Conservation (phyloP, 83 land plant species). For the Picea mariana region DNA sequence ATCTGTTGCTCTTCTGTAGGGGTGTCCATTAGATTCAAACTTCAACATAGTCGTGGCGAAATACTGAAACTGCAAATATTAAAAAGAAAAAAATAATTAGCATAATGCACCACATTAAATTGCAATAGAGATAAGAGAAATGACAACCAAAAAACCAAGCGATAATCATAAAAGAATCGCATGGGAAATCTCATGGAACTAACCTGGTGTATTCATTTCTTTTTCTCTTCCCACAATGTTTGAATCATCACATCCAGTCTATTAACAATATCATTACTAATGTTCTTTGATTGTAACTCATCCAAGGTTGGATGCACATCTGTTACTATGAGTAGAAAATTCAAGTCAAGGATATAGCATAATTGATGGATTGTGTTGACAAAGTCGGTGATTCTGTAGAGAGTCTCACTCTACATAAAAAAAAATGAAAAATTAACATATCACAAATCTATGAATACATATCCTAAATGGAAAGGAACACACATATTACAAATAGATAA, state of each 20-base stretch:
- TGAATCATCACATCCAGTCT: conserved; percentile 37
- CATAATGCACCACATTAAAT: too few relatives aligned
- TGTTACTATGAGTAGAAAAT: conserved; percentile 49
- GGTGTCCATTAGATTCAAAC: conserved; percentile 89
- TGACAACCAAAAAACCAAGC: background rate
- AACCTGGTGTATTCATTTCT: conserved; percentile 73
- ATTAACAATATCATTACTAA: conserved; percentile 55
- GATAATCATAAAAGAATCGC: background rate
- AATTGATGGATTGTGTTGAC: conserved; percentile 42
- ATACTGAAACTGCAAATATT: conserved; percentile 59
- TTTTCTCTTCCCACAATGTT: conserved; percentile 52
- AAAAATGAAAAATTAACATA: background rate
- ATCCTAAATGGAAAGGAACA: too few relatives aligned
- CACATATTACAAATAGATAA: too few relatives aligned
- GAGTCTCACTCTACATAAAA: conserved; percentile 46
- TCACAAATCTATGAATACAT: background rate
- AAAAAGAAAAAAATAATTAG: background rate
- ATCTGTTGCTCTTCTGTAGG: conserved; percentile 67
- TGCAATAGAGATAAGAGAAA: too few relatives aligned
- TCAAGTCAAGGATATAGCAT: conserved; percentile 65
- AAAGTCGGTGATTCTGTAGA: conserved; percentile 53
- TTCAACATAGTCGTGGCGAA: conserved; percentile 65
- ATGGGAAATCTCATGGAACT: background rate
- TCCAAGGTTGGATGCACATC: conserved; percentile 75
- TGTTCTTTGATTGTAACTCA: conserved; percentile 36